Evolutionary conservation across 306 rosid genomes (phyloP).

Genomic region (Sicyos edulis): DNA sequence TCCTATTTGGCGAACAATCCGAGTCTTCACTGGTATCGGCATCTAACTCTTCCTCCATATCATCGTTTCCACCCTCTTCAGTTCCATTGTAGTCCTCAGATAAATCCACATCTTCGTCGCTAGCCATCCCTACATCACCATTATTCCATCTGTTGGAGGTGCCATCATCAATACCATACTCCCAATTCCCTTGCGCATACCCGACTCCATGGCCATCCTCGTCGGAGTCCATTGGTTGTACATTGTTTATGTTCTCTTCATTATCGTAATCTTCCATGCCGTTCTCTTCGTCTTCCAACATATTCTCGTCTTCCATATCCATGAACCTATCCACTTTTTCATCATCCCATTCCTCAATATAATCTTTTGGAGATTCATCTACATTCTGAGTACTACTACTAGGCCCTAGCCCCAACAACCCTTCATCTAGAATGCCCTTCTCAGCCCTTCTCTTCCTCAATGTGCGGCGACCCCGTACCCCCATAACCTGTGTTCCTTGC

Average conservation of each 20-base stretch:
- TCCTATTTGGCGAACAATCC: conserved; percentile 48
- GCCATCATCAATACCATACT: conserved; percentile 52
- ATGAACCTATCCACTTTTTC: conserved; percentile 39
- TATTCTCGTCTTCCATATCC: conserved; percentile 38
- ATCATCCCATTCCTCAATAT: conserved; percentile 72
- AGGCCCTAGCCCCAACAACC: conserved; percentile 33
- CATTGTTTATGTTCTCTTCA: conserved; percentile 34
- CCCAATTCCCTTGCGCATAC: conserved; percentile 82
- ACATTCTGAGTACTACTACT: conserved; percentile 40
- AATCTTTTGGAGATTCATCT: conserved; percentile 53
- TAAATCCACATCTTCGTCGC: conserved; percentile 74
- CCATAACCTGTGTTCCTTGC: conserved; percentile 47
- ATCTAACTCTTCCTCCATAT: conserved; percentile 48
- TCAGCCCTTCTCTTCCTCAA: conserved; percentile 73
- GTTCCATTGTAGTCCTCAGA: conserved; percentile 66
- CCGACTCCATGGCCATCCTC: conserved; percentile 71
- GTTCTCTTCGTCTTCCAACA: neutral
- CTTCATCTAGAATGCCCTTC: conserved; percentile 60
- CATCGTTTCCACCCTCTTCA: conserved; percentile 63
- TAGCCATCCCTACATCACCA: conserved; percentile 41
- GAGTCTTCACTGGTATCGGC: conserved; percentile 62
- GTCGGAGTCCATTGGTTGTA: conserved; percentile 75
- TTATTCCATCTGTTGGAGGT: conserved; percentile 55
- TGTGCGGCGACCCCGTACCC: conserved; percentile 85
- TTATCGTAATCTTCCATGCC: neutral